These are phyloP conservation scores for Magnaporthiopsis incrustans DNA, from an alignment of 2,329 filamentous ascomycete species.

Conservation along the genomic window DNA sequence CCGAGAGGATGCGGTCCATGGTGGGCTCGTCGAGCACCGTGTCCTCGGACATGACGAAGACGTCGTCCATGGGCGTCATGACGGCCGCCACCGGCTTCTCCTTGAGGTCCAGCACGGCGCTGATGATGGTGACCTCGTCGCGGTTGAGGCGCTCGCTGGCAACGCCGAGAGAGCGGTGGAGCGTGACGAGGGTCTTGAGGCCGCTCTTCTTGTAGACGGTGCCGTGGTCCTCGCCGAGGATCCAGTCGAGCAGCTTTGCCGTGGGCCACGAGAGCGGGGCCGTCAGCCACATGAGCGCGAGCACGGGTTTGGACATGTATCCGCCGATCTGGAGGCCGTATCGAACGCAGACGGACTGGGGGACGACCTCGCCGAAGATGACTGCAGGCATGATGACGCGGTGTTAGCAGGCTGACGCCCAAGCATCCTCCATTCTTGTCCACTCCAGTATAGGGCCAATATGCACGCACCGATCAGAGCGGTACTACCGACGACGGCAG, in stretches of 20 bases:
- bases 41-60: slow-evolving; percentile 94
- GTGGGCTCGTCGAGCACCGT: slow-evolving; percentile 86
- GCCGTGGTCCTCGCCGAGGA: slow-evolving; percentile 90
- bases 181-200: slow-evolving; percentile 87
- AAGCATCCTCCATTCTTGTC: background rate
- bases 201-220: slow-evolving; percentile 98
- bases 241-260: slow-evolving; percentile 86
- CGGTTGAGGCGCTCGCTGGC: slow-evolving; percentile 86
- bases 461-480: slow-evolving; percentile 71
- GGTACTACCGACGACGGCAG: slow-evolving; percentile 88
- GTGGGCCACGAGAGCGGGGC: slow-evolving; percentile 88
- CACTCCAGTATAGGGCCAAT: background rate
- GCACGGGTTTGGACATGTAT: slow-evolving; percentile 82
- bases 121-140: slow-evolving; percentile 98
- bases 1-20: slow-evolving; percentile 88
- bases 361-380: slow-evolving; percentile 95
- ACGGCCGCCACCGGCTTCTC: slow-evolving; percentile 91
- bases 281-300: slow-evolving; percentile 85
- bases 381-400: slow-evolving; percentile 45
- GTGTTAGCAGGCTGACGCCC: slow-evolving; percentile 13
- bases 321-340: slow-evolving; percentile 93
- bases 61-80: slow-evolving; percentile 98
- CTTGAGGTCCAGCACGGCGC: slow-evolving; percentile 90
- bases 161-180: slow-evolving; percentile 86
- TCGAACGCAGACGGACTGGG: slow-evolving; percentile 92